Percentiles rank a stretch among this genome's conserved stretches.
These are phyloP conservation scores for Letharia columbiana DNA, from an alignment of 495 filamentous ascomycete species.

Conservation along the genomic window DNA sequence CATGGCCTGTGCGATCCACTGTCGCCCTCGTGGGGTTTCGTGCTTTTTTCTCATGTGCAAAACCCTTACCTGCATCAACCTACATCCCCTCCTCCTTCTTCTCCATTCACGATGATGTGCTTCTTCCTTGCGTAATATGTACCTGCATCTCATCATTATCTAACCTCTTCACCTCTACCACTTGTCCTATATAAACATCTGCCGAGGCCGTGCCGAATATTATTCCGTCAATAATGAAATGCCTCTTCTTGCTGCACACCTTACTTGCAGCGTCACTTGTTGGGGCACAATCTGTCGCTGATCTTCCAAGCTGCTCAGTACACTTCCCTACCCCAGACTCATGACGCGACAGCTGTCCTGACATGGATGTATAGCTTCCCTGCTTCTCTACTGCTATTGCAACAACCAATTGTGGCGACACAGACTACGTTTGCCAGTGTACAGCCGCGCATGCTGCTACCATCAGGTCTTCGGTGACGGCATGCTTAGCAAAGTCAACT, in stretches of 20 bases:
- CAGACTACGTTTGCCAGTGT: slow-evolving; percentile 21
- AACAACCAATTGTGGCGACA: slow-evolving; percentile 8
- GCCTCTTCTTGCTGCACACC: neutral
- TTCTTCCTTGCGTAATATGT: neutral
- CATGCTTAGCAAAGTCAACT: slow-evolving; percentile 17
- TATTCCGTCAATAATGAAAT: neutral
- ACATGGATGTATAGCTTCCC: slow-evolving; percentile 11
- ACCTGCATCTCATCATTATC: too few relatives aligned
- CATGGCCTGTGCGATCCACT: neutral
- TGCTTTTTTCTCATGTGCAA: neutral
- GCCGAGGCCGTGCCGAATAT: neutral
- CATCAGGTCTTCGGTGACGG: slow-evolving; percentile 17
- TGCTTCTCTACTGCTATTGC: slow-evolving; percentile 17
- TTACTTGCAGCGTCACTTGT: neutral
- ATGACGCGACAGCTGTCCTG: neutral
- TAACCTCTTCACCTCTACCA: neutral
- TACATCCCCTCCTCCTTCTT: neutral
- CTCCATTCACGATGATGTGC: neutral
- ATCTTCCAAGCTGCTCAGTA: slow-evolving; percentile 22
- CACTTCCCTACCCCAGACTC: neutral
- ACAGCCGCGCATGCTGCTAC: slow-evolving; percentile 2
- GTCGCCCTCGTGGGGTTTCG: neutral
- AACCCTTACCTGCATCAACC: too few relatives aligned
- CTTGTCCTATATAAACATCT: neutral
- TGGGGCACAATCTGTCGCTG: slow-evolving; percentile 14